Conservation (phyloP, 2,329 filamentous ascomycete genomes). For the Rutstroemia sp. region DNA sequence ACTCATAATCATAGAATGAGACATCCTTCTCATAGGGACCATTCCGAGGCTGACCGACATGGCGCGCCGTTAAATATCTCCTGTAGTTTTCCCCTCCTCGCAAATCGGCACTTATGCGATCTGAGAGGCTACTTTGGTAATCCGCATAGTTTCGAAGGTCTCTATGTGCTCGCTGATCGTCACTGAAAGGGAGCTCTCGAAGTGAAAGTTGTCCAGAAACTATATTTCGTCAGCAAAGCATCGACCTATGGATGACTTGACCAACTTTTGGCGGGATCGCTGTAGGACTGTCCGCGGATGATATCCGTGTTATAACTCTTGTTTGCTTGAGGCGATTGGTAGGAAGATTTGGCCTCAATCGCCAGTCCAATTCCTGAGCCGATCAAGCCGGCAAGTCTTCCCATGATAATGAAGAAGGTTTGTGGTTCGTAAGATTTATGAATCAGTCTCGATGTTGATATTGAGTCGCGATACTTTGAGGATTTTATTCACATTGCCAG, state of each 20-base stretch:
- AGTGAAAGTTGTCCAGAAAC: too few relatives aligned
- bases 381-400: not conserved
- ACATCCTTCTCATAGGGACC: not conserved
- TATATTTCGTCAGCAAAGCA: too few relatives aligned
- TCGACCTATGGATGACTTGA: too few relatives aligned
- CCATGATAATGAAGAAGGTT: not conserved
- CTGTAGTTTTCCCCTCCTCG: not conserved
- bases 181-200: not conserved
- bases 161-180: not conserved
- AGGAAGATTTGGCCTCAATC: slow-evolving; percentile 1
- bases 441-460: too few relatives aligned
- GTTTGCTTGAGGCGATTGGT: not conserved
- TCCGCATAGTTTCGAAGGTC: slow-evolving; percentile 4
- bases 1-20: not conserved
- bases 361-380: slow-evolving; percentile 7
- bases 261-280: not conserved
- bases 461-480: too few relatives aligned
- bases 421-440: not conserved
- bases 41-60: not conserved
- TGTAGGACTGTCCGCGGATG: not conserved
- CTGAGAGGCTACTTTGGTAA: not conserved
- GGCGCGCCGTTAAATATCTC: not conserved
- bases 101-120: not conserved
- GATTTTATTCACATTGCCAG: too few relatives aligned
- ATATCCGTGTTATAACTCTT: not conserved